Evolutionary conservation across 2,329 filamentous ascomycete genomes (phyloP), one percentile per base, ranked within the genome.

Genomic region (Colletotrichum sp.): DNA sequence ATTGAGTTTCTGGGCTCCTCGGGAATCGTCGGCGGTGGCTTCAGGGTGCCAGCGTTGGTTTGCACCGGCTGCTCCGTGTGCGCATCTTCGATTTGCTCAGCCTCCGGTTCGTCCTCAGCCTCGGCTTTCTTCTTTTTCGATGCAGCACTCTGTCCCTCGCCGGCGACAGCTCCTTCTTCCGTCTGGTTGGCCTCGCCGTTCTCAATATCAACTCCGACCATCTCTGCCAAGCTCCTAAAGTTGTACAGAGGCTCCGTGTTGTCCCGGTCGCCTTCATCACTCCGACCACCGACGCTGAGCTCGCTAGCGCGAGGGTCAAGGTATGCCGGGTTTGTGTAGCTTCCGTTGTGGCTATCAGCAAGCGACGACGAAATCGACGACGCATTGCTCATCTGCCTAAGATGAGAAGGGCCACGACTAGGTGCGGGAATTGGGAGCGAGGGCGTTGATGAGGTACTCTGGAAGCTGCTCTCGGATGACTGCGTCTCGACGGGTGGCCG

Each of bases 241-340:
- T 98, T 98, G 85, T 98, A 97, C 91, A 98, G 92, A 4, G 95
- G 92, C 82, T 98, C 96, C 0, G 89, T 86, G 6, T 89, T 86
- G 28, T 90, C 89, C 8, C 87, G 84, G 28, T 92, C 90, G 14
- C 87, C 87, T 13, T 88, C 87, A 21, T 88, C 86, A 71, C 86
- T 87, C 71, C 85, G 85, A 18, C 83, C 86, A 12, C 85, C 87
- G 4, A 91, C 83, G 59, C 90, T 92, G 3, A 90, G 81, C 6
- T 89, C 90, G 77, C 91, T 93, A 2, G 87, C 88, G 63, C 87
- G 89, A 0, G 91, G 89, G 7, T 88, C 86, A 6, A 83, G 72
- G 13, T 84, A 83, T 1, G 83, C 85, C 2, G 82, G 83, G 2
- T 83, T 84, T 5, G 79, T 82, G 77, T 87, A 90, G 80, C 89